Conservation (phyloP, 2,329 filamentous ascomycete species). For the Knufia fluminis region DNA sequence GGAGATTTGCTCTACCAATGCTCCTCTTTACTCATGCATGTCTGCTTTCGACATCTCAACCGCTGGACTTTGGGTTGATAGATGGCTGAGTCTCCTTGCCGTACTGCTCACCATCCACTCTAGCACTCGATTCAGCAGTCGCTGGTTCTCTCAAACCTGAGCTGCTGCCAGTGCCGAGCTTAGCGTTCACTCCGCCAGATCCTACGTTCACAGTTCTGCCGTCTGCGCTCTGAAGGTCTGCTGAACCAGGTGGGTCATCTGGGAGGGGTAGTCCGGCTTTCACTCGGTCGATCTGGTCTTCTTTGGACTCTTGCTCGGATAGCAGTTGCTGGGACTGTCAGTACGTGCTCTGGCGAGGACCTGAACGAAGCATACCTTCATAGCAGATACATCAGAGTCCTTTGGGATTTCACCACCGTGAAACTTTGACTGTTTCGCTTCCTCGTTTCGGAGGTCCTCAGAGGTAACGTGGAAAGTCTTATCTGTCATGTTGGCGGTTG, state of each 20-base stretch:
- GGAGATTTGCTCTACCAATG: too few relatives aligned
- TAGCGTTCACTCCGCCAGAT: conserved; percentile 47
- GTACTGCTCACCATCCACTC: conserved; percentile 42
- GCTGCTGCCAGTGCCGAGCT: conserved; percentile 38
- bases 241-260: conserved; percentile 64
- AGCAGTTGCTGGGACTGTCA: conserved; percentile 23
- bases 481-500: conserved; percentile 19
- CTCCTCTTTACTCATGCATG: too few relatives aligned
- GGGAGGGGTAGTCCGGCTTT: conserved; percentile 69
- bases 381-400: conserved; percentile 36
- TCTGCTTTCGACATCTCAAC: too few relatives aligned
- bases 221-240: conserved; percentile 69
- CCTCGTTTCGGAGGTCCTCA: conserved; percentile 41
- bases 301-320: conserved; percentile 43
- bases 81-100: conserved; percentile 43
- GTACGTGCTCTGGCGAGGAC: background rate
- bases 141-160: conserved; percentile 51
- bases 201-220: conserved; percentile 60
- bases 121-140: conserved; percentile 46
- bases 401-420: conserved; percentile 35
- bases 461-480: conserved; percentile 41
- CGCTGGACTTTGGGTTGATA: background rate
- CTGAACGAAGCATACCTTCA: conserved; percentile 34
- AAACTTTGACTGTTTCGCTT: conserved; percentile 33
- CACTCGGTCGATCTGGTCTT: conserved; percentile 56